Percentiles rank a stretch among this genome's conserved stretches.
These are phyloP conservation scores for Macrophomina tecta DNA, from an alignment of 2,329 filamentous ascomycete genomes.

Conservation along the genomic window DNA sequence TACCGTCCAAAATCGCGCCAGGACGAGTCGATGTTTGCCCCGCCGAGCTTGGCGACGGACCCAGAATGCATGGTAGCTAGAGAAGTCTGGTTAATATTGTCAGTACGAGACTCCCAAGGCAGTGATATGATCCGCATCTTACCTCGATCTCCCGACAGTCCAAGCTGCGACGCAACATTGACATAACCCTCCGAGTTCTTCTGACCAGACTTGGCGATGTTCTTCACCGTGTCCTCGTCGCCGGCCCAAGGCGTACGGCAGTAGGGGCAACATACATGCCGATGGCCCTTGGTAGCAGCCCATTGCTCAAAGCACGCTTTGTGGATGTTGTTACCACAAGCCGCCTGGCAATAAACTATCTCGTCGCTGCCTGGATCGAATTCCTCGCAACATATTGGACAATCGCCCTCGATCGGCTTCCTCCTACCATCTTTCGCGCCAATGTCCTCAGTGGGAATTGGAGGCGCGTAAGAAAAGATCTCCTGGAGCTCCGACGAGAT, in stretches of 20 bases:
- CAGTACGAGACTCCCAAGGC: not conserved
- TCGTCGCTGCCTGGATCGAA: constrained; percentile 51
- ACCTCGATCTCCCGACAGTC: constrained; percentile 62
- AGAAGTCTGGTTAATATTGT: constrained; percentile 30
- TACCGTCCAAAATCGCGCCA: constrained; percentile 5
- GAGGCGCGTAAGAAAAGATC: constrained; percentile 61
- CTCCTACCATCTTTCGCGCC: constrained; percentile 55
- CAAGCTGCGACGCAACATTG: constrained; percentile 67
- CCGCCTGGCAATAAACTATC: constrained; percentile 58
- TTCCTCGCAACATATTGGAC: constrained; percentile 67
- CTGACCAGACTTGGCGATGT: constrained; percentile 51
- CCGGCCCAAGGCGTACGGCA: constrained; percentile 64
- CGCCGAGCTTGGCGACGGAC: constrained; percentile 28
- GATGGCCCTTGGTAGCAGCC: constrained; percentile 38
- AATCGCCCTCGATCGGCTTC: constrained; percentile 66
- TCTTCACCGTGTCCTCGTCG: constrained; percentile 53
- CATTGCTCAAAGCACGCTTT: constrained; percentile 58
- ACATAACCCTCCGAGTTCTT: constrained; percentile 63
- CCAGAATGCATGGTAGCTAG: constrained; percentile 33
- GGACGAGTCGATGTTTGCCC: constrained; percentile 2
- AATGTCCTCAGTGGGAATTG: constrained; percentile 51
- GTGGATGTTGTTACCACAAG: constrained; percentile 64
- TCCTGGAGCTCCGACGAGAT: constrained; percentile 63
- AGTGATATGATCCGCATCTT: constrained; percentile 14
- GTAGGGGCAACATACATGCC: constrained; percentile 63